These are phyloP conservation scores for Penicillium sp. DNA, from an alignment of 2,329 filamentous ascomycete genomes.

Conservation along the genomic window DNA sequence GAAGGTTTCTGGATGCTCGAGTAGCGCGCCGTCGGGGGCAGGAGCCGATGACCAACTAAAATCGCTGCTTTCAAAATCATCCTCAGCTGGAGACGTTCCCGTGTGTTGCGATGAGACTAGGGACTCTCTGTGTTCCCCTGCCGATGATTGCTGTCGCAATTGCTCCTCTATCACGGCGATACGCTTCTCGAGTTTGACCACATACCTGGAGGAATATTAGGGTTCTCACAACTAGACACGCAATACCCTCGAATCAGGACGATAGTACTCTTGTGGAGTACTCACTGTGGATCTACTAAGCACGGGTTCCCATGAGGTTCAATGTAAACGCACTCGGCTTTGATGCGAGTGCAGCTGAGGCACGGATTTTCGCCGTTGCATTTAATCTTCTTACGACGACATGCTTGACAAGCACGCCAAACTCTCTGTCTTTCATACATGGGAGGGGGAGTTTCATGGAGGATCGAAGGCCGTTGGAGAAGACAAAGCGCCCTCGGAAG, in stretches of 20 bases:
- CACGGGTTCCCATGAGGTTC: slow-evolving; percentile 10
- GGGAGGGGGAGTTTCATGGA: background rate
- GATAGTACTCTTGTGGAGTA: background rate
- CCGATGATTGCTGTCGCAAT: slow-evolving; percentile 1
- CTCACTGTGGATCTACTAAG: slow-evolving; percentile 15
- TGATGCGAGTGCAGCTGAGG: slow-evolving; percentile 12
- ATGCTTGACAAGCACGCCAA: slow-evolving; percentile 23
- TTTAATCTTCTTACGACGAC: slow-evolving; percentile 23
- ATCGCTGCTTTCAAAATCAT: background rate
- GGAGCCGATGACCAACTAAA: background rate
- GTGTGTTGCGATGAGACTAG: background rate
- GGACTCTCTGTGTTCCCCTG: background rate
- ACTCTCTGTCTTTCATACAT: slow-evolving; percentile 20
- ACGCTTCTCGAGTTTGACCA: slow-evolving; percentile 7
- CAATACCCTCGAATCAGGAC: background rate
- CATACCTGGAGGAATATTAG: background rate
- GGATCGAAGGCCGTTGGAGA: background rate
- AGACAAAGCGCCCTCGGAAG: background rate
- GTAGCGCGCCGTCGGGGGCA: background rate
- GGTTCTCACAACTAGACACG: background rate
- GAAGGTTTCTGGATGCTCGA: background rate
- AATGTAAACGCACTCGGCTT: slow-evolving; percentile 14
- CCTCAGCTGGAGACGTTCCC: too few relatives aligned
- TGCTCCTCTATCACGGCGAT: slow-evolving; percentile 6
- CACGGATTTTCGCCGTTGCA: slow-evolving; percentile 25